A percentile compares a stretch with the other conserved stretches of the same genome.
Evolutionary conservation across 106 monocot species (phyloP).

Genomic region (Agapanthus africanus): DNA sequence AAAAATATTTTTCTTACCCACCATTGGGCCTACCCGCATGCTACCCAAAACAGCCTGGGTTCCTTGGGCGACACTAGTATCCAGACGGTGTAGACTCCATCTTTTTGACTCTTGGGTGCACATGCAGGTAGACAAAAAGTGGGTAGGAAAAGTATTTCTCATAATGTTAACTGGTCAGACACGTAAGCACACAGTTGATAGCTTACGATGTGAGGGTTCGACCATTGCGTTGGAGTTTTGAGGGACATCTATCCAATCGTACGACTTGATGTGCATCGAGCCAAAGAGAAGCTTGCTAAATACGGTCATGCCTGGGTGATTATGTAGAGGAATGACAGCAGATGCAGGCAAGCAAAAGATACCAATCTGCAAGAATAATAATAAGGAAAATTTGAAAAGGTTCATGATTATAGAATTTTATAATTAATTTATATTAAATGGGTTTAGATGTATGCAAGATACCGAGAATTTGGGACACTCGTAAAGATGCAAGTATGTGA

Average conservation of each 20-base stretch:
- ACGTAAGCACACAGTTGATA: background rate
- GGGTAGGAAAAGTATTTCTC: no score
- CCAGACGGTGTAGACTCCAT: no score
- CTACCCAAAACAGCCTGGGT: no score
- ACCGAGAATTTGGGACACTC: constrained; percentile 4
- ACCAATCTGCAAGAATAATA: constrained; percentile 44
- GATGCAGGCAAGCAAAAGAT: constrained; percentile 67
- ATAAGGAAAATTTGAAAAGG: background rate
- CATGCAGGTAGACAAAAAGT: no score
- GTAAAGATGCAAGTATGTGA: constrained; percentile 20
- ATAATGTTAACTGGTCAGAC: no score
- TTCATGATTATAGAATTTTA: background rate
- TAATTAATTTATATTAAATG: background rate
- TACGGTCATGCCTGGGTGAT: constrained; percentile 96
- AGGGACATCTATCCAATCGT: constrained; percentile 72
- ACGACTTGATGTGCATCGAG: constrained; percentile 90
- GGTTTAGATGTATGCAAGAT: background rate
- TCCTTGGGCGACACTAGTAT: no score
- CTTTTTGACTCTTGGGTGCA: no score
- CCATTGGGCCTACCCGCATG: no score
- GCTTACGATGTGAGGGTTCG: constrained; percentile 7
- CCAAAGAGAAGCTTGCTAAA: constrained; percentile 89
- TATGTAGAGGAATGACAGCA: constrained; percentile 76
- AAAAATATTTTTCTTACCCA: no score
- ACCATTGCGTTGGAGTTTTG: background rate